Percentiles rank a stretch among this genome's conserved stretches.
phyloP scores from a whole-genome alignment of 1,284 basidiomycete species.

The Cutaneotrichosporon sp. region DNA sequence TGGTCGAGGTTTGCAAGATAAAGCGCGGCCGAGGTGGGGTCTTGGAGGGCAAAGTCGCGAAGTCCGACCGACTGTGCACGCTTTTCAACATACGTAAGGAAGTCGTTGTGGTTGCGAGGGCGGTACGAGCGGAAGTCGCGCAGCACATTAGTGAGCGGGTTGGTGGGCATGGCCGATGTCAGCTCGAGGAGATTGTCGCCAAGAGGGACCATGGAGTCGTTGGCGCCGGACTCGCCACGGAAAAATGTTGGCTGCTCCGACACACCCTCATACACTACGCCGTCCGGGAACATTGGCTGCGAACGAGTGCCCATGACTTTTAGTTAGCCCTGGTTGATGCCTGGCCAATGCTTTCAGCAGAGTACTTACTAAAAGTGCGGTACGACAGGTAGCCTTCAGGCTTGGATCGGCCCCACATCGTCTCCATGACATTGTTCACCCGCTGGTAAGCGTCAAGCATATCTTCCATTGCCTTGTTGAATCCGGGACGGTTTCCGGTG shows the following conservation, averaged over 20 bases:
- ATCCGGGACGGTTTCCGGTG: constrained; percentile 12
- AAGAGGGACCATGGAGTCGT: constrained; percentile 22
- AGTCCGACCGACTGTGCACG: constrained; percentile 14
- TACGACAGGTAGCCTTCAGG: constrained; percentile 19
- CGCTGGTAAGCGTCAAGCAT: constrained; percentile 13
- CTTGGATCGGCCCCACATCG: constrained; percentile 22
- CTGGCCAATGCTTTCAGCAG: neutral
- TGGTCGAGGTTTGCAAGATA: constrained; percentile 22
- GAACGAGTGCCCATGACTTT: neutral
- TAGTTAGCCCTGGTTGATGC: constrained; percentile 5
- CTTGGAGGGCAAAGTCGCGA: constrained; percentile 14
- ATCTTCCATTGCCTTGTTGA: constrained; percentile 13
- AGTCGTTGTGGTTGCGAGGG: constrained; percentile 20
- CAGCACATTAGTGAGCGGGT: constrained; percentile 20
- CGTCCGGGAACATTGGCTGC: constrained; percentile 16
- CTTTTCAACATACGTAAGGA: constrained; percentile 19
- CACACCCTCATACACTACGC: constrained; percentile 22
- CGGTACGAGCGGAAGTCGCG: constrained; percentile 21
- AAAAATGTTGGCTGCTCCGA: constrained; percentile 19
- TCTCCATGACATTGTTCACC: constrained; percentile 20
- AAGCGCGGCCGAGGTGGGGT: constrained; percentile 12
- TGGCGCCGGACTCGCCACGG: constrained; percentile 21
- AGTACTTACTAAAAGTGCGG: constrained; percentile 7
- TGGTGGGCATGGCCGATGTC: constrained; percentile 16
- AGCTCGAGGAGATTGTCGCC: constrained; percentile 24